These are phyloP conservation scores for Sphaerosporella brunnea DNA, from an alignment of 495 filamentous ascomycete species.

Conservation along the genomic window DNA sequence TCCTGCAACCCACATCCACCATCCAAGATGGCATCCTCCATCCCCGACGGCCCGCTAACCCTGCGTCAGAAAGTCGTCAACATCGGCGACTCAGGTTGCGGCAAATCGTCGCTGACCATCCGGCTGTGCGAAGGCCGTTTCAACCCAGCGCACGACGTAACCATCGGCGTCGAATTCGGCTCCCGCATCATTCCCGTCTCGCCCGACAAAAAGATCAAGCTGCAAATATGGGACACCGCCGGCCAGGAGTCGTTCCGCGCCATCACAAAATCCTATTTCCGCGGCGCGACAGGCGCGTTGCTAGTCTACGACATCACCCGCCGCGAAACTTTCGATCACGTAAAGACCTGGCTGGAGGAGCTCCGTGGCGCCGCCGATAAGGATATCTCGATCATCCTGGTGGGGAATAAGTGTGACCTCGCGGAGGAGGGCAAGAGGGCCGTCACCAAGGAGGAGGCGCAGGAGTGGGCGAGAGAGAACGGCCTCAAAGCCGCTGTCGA, in stretches of 20 bases:
- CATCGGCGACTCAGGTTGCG: slow-evolving; percentile 86
- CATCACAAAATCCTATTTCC: slow-evolving; percentile 88
- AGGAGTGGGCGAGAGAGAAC: slow-evolving; percentile 70
- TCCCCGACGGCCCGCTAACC: not conserved
- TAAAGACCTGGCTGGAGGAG: slow-evolving; percentile 80
- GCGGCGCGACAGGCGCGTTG: slow-evolving; percentile 76
- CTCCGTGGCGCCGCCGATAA: slow-evolving; percentile 83
- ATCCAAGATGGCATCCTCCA: too few relatives aligned
- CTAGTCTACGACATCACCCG: slow-evolving; percentile 90
- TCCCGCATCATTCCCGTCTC: slow-evolving; percentile 85
- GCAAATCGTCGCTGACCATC: slow-evolving; percentile 63
- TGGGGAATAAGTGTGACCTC: slow-evolving; percentile 88
- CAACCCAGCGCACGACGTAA: slow-evolving; percentile 81
- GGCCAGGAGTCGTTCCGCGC: slow-evolving; percentile 70
- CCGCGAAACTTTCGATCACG: slow-evolving; percentile 65
- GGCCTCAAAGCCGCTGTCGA: slow-evolving; percentile 79
- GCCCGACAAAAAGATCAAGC: slow-evolving; percentile 50
- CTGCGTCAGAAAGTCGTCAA: slow-evolving; percentile 60
- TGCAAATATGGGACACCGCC: slow-evolving; percentile 86
- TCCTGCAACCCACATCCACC: too few relatives aligned
- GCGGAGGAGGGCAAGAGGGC: slow-evolving; percentile 43
- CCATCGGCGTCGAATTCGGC: slow-evolving; percentile 95
- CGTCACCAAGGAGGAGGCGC: slow-evolving; percentile 60
- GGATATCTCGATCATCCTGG: slow-evolving; percentile 78
- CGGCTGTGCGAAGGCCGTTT: slow-evolving; percentile 95